phyloP scores from a whole-genome alignment of 768 basidiomycete genomes.

The Jaapia argillacea region DNA sequence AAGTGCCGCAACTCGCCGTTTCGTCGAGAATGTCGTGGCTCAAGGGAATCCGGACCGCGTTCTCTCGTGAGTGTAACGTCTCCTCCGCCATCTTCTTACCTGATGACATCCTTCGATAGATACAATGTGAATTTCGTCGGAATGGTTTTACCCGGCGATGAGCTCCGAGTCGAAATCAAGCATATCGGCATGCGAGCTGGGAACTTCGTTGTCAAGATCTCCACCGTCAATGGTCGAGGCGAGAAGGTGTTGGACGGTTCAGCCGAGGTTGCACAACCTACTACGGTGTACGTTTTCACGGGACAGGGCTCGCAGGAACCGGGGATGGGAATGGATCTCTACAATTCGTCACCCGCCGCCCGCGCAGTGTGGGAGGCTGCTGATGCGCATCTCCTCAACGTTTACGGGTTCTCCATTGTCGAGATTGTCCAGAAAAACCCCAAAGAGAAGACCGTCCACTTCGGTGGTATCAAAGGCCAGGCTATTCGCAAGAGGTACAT shows the following conservation, averaged over 20 bases:
- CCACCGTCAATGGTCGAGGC: constrained; percentile 74
- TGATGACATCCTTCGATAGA: constrained; percentile 26
- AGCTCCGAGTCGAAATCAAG: constrained; percentile 76
- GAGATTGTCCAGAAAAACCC: constrained; percentile 99
- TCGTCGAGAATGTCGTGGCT: constrained; percentile 89
- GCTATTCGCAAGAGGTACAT: constrained; percentile 98
- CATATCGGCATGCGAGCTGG: constrained; percentile 91
- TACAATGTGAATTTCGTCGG: constrained; percentile 95
- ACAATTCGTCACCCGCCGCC: constrained; percentile 86
- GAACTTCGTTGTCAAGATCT: constrained; percentile 84
- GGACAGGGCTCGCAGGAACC: constrained; percentile 97
- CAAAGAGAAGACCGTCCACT: constrained; percentile 96
- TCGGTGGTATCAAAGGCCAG: constrained; percentile 98
- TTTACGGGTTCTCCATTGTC: constrained; percentile 97
- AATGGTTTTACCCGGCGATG: constrained; percentile 91
- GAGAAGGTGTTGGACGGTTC: constrained; percentile 91
- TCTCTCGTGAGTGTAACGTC: constrained; percentile 49
- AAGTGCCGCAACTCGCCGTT: constrained; percentile 87
- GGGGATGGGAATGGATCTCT: constrained; percentile 99
- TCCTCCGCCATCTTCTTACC: constrained; percentile 4
- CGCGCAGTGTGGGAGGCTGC: constrained; percentile 97
- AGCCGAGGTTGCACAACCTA: constrained; percentile 87
- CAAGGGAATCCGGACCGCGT: constrained; percentile 91
- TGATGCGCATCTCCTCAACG: constrained; percentile 84
- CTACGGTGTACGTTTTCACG: constrained; percentile 94